Percentiles rank a stretch among this genome's conserved stretches.
Conservation (phyloP, 2,329 filamentous ascomycete genomes). For the Exophiala oligosperma region DNA sequence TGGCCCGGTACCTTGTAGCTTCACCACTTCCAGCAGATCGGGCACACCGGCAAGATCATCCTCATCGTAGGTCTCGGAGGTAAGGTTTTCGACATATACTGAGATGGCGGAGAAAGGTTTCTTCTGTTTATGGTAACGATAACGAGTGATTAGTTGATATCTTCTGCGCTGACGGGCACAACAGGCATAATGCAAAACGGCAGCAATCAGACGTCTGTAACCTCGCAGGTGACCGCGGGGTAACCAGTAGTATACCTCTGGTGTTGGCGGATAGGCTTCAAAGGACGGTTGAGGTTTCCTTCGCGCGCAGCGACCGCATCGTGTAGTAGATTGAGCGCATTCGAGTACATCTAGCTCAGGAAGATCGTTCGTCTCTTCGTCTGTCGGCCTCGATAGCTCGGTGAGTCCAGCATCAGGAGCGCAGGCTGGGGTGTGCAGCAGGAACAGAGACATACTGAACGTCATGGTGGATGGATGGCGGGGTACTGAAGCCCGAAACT, state of each 20-base stretch:
- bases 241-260: conserved; percentile 11
- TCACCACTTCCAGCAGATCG: conserved; percentile 90
- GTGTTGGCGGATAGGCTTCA: conserved; percentile 23
- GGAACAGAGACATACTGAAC: conserved; percentile 23
- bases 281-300: conserved; percentile 25
- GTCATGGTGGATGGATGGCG: conserved; percentile 19
- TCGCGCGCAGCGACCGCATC: conserved; percentile 23
- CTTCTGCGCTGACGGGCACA: conserved; percentile 27
- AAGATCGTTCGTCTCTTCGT: conserved; percentile 2
- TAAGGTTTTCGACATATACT: conserved; percentile 86
- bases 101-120: conserved; percentile 94
- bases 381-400: conserved; percentile 18
- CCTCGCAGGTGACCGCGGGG: conserved; percentile 17
- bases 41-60: conserved; percentile 90
- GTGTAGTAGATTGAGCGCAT: conserved; percentile 8
- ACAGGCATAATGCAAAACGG: conserved; percentile 26
- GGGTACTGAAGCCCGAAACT: conserved; percentile 12
- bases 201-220: conserved; percentile 22
- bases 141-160: conserved; percentile 30
- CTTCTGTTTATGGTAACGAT: conserved; percentile 47
- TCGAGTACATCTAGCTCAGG: conserved; percentile 19
- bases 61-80: conserved; percentile 83
- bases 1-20: conserved; percentile 82
- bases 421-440: conserved; percentile 24
- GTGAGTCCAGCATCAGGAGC: conserved; percentile 28